phyloP scores from a whole-genome alignment of 768 basidiomycete genomes.

The Clitopilus passeckerianus region DNA sequence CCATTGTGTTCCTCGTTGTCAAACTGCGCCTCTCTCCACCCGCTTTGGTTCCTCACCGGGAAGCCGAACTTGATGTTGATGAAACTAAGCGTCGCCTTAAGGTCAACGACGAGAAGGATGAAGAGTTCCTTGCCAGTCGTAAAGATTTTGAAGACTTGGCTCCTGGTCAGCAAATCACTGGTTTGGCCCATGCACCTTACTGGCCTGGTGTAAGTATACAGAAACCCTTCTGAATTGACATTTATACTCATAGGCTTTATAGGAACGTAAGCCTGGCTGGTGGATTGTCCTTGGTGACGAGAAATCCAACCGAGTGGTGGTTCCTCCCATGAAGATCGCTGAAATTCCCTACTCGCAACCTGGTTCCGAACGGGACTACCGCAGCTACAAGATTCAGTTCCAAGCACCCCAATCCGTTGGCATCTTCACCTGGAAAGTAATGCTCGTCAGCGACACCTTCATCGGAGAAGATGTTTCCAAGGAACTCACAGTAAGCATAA shows the following conservation, averaged over 20 bases:
- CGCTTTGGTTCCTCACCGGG: slow-evolving; percentile 20
- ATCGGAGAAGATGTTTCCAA: slow-evolving; percentile 72
- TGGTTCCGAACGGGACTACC: slow-evolving; percentile 52
- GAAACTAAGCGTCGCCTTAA: slow-evolving; percentile 42
- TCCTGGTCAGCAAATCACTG: slow-evolving; percentile 33
- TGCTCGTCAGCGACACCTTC: slow-evolving; percentile 84
- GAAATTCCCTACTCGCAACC: slow-evolving; percentile 68
- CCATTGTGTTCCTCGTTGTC: slow-evolving; percentile 83
- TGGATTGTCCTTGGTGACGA: slow-evolving; percentile 89
- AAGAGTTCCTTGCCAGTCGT: slow-evolving; percentile 61
- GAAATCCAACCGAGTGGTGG: slow-evolving; percentile 78
- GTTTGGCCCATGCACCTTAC: slow-evolving; percentile 83
- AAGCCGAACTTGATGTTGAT: slow-evolving; percentile 39
- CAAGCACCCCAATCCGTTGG: slow-evolving; percentile 87
- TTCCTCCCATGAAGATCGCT: slow-evolving; percentile 77
- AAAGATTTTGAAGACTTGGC: slow-evolving; percentile 59
- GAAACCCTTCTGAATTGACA: too few relatives aligned
- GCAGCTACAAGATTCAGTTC: slow-evolving; percentile 89
- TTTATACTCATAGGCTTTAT: slow-evolving; percentile 2
- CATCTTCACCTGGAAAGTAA: slow-evolving; percentile 84
- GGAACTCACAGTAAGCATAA: slow-evolving; percentile 63
- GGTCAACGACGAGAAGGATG: slow-evolving; percentile 57
- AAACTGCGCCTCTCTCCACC: slow-evolving; percentile 75
- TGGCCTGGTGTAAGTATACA: slow-evolving; percentile 75
- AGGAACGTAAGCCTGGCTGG: slow-evolving; percentile 90